Evolutionary conservation across 805 yeast species (phyloP), one percentile per base, ranked within the genome.

Genomic region (Kuraishia borneana): DNA sequence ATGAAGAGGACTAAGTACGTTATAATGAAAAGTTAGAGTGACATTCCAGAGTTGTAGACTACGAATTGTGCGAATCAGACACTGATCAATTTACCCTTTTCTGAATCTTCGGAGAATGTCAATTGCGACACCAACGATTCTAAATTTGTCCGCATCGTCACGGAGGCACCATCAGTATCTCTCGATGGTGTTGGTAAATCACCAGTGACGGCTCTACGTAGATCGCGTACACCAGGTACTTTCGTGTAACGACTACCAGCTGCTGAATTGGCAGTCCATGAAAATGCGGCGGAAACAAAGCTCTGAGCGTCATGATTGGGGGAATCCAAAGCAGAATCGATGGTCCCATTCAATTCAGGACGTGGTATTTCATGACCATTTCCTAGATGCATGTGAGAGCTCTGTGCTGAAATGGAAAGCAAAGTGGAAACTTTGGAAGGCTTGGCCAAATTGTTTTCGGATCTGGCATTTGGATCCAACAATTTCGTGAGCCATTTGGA

Each of bases 1-100:
- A 60, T 37, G 73, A 66, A 21, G 77, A 64, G 31, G 77, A 68
- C 19, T 25, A 16, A 25, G 13, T 6, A 6, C 12, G 28, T n/a
- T n/a, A n/a, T n/a, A n/a, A n/a, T n/a, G n/a, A n/a, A n/a, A n/a
- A n/a, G n/a, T n/a, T n/a, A n/a, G n/a, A n/a, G n/a, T n/a, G n/a
- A n/a, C n/a, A n/a, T n/a, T n/a, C n/a, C n/a, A n/a, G n/a, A n/a
- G n/a, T n/a, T n/a, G n/a, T n/a, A n/a, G n/a, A n/a, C n/a, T n/a
- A n/a, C n/a, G n/a, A n/a, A n/a, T n/a, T n/a, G n/a, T n/a, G n/a
- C n/a, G n/a, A n/a, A n/a, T n/a, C n/a, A n/a, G n/a, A n/a, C n/a
- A n/a, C n/a, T n/a, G n/a, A n/a, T n/a, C n/a, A n/a, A n/a, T n/a
- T n/a, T n/a, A n/a, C n/a, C n/a, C n/a, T n/a, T n/a, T n/a, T n/a